Evolutionary conservation across 108 stramenopile species (phyloP).

Genomic region (Craspedostauros australis): DNA sequence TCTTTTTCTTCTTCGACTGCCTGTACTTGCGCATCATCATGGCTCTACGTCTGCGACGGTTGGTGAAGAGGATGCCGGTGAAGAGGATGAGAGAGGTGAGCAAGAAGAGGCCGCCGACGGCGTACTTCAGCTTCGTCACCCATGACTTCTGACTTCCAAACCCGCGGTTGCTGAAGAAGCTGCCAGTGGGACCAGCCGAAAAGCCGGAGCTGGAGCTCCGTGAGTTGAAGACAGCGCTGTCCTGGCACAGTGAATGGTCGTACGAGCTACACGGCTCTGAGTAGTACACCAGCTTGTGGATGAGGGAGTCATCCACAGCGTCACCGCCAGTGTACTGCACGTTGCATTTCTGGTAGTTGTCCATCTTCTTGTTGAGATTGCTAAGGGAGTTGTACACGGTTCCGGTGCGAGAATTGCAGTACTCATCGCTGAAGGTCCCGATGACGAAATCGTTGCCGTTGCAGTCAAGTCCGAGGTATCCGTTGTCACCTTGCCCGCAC

Average conservation of each 20-base stretch:
- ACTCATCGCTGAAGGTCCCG: slow-evolving; percentile 61
- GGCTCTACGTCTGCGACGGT: slow-evolving; percentile 75
- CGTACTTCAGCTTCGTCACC: slow-evolving; percentile 78
- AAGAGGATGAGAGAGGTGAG: slow-evolving; percentile 82
- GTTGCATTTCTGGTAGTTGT: slow-evolving; percentile 30
- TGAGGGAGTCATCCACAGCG: slow-evolving; percentile 31
- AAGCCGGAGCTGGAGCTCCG: slow-evolving; percentile 14
- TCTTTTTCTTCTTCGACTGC: slow-evolving; percentile 42
- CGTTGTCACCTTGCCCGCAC: slow-evolving; percentile 51
- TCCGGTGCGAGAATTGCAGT: slow-evolving; percentile 57
- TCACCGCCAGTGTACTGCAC: slow-evolving; percentile 17
- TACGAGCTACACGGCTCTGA: slow-evolving; percentile 51
- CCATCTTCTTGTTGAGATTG: slow-evolving; percentile 57
- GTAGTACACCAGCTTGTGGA: slow-evolving; percentile 38
- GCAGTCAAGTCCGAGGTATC: slow-evolving; percentile 68
- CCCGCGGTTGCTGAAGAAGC: slow-evolving; percentile 14
- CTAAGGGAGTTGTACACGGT: slow-evolving; percentile 43
- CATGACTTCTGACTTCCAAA: slow-evolving; percentile 48
- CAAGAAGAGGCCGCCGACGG: slow-evolving; percentile 63
- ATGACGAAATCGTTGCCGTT: slow-evolving; percentile 45
- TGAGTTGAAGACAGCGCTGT: slow-evolving; percentile 12
- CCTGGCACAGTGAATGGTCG: slow-evolving; percentile 49
- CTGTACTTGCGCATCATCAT: slow-evolving; percentile 84
- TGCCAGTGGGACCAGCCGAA: not conserved
- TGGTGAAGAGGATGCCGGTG: slow-evolving; percentile 82